phyloP scores from a whole-genome alignment of 257 asterid genomes.

The Jacaranda mimosifolia region DNA sequence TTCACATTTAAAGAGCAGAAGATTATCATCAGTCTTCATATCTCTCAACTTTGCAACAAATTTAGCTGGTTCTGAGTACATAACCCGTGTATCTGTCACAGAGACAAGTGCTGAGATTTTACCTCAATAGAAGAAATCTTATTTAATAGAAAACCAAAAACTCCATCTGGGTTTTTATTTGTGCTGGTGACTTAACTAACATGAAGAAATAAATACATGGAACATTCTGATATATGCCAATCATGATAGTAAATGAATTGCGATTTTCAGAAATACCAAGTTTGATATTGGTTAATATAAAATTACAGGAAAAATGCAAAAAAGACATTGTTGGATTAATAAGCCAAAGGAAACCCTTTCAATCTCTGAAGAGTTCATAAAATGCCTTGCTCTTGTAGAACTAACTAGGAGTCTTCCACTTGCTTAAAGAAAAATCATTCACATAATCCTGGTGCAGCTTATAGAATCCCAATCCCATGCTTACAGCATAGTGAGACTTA shows the following conservation, averaged over 20 bases:
- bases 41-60: constrained; percentile 95
- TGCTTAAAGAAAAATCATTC: constrained; percentile 2
- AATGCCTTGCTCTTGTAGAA: not conserved
- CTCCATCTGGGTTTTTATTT: not conserved
- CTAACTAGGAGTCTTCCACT: constrained; percentile 1
- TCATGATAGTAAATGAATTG: not conserved
- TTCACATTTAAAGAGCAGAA: constrained; percentile 82
- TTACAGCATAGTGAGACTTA: constrained; percentile 2
- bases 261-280: not conserved
- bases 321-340: not conserved
- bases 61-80: constrained; percentile 95
- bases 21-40: constrained; percentile 74
- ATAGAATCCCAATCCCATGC: constrained; percentile 17
- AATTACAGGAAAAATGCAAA: not conserved
- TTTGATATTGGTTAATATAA: not conserved
- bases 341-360: not conserved
- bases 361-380: not conserved
- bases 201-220: not conserved
- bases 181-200: constrained; percentile 1
- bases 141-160: constrained; percentile 1
- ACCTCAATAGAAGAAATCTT: constrained; percentile 5
- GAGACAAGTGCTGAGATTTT: constrained; percentile 22
- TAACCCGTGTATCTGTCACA: constrained; percentile 78
- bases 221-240: constrained; percentile 13
- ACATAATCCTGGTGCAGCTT: not conserved